Base-by-base conservation (phyloP, 208 protist species). In the Trypanosoma theileri region DNA sequence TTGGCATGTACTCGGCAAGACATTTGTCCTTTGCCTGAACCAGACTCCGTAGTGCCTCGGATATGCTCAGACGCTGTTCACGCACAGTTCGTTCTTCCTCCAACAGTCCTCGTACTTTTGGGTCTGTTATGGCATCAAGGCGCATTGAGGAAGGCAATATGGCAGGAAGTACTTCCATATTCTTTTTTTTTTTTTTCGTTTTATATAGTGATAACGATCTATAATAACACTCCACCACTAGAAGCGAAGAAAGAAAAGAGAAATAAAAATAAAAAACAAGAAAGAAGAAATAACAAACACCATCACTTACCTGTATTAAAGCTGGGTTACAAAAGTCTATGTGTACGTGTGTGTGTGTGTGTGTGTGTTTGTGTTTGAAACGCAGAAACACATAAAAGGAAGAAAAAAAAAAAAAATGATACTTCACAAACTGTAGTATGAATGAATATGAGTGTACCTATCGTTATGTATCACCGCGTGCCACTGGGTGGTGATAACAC, bases 81-180 rank as follows among this genome's bases (percentile, higher is more conserved):
- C 71, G 78, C 19, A 90, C 73, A 10, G 16, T 35, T 52, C 69
- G 31, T 31, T 79, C 73, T 24, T 85, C 76, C 14, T 44, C 21
- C 0, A 90, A 28, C 0, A 77, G 54, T 1, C 0, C 40, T 2
- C 51, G 66, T 26, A 74, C 45, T 19, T 17, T 10, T 16, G 16
- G 26, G 26, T 81, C 73, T 17, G 57, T n/a, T 56, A 84, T 71
- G 9, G 64, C 64, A 35, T 63, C 58, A 17, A 82, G 40, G 53
- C 80, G 66, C 66, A 72, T 71, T 0, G 79, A 88, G 35, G 45
- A 28, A 10, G 67, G 75, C 9, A 81, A 42, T 24, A 50, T 71
- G 35, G 16, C 22, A 17, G 64, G 69, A 51, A 71, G 46, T 31
- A 1, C 22, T 6, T 19, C 9, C 59, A 59, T n/a, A n/a, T n/a